A percentile compares a stretch with the other conserved stretches of the same genome.
Conservation (phyloP, 176 grass and related monocot genomes). For the Musa troglodytarum region DNA sequence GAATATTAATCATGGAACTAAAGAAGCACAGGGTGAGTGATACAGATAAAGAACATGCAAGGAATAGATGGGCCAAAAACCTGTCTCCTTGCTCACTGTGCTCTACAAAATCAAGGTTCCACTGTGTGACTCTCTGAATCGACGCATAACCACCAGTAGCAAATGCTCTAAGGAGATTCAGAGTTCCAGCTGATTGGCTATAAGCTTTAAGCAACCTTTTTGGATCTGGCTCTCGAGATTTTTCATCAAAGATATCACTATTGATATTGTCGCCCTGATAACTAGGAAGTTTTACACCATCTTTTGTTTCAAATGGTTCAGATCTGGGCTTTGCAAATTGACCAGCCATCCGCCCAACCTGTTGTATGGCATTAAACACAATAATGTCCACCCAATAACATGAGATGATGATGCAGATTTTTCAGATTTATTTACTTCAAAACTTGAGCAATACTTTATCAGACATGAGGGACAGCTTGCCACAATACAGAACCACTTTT, state of each 20-base stretch:
- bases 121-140: conserved; percentile 4
- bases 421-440: not conserved
- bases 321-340: conserved; percentile 21
- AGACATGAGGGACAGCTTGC: not conserved
- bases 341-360: conserved; percentile 18
- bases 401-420: not conserved
- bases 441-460: not conserved
- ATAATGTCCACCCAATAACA: not conserved
- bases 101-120: conserved; percentile 16
- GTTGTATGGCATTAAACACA: not conserved
- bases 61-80: not conserved
- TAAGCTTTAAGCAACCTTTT: conserved; percentile 10
- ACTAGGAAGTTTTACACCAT: not conserved
- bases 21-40: not conserved
- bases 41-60: not conserved
- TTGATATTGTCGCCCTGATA: conserved; percentile 15
- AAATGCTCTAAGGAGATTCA: conserved; percentile 18
- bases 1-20: not conserved
- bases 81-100: conserved; percentile 13
- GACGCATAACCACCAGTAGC: conserved; percentile 18
- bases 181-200: conserved; percentile 14
- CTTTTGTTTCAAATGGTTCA: conserved; percentile 16
- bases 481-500: not conserved
- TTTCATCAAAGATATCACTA: conserved; percentile 7
- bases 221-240: conserved; percentile 9